phyloP scores from a whole-genome alignment of 495 filamentous ascomycete genomes.

The Penicillium chermesinum region DNA sequence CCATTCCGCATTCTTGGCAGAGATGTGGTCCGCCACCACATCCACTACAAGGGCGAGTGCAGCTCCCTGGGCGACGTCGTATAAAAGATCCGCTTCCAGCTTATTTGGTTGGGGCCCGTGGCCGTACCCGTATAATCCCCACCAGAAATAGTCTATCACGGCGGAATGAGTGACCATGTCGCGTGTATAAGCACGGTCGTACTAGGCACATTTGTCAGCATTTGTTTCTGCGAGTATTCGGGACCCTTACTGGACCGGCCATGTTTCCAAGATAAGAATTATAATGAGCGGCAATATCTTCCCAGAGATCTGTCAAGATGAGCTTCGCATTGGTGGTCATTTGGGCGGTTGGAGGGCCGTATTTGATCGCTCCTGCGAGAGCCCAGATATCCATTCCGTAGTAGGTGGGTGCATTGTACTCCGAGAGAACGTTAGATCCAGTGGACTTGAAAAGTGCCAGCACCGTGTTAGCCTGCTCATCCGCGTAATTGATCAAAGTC shows the following conservation, averaged over 20 bases:
- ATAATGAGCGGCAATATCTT: constrained; percentile 24
- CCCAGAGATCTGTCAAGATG: constrained; percentile 19
- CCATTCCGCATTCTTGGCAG: constrained; percentile 6
- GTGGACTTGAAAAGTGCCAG: constrained; percentile 23
- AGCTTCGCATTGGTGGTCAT: constrained; percentile 18
- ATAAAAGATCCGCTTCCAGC: constrained; percentile 21
- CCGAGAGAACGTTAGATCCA: constrained; percentile 17
- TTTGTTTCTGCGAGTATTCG: background rate
- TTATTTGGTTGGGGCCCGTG: constrained; percentile 23
- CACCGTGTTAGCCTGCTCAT: constrained; percentile 17
- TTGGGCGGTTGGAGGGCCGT: constrained; percentile 14
- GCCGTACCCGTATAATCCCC: constrained; percentile 25
- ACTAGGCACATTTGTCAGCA: constrained; percentile 8
- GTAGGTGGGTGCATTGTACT: constrained; percentile 27
- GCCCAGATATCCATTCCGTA: constrained; percentile 28
- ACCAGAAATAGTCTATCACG: constrained; percentile 24
- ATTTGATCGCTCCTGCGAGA: constrained; percentile 23
- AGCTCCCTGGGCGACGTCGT: constrained; percentile 22
- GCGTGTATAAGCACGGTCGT: constrained; percentile 25
- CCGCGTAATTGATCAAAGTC: constrained; percentile 25
- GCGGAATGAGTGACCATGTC: constrained; percentile 25
- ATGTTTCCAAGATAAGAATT: constrained; percentile 20
- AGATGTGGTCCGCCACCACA: constrained; percentile 17
- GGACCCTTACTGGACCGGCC: constrained; percentile 11
- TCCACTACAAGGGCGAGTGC: constrained; percentile 20